phyloP scores from a whole-genome alignment of 805 yeast species.

The Pichia eremophila region DNA sequence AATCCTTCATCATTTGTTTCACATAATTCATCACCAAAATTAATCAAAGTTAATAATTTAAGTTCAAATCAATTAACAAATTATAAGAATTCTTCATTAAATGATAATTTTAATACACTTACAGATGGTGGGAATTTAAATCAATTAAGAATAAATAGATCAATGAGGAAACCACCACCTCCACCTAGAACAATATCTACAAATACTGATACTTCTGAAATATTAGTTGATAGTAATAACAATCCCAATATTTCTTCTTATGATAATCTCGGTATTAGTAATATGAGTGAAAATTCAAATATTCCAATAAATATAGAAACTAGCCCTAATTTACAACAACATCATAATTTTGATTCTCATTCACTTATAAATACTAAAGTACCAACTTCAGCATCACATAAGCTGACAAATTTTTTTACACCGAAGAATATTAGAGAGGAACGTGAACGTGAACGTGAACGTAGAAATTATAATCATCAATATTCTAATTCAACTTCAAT shows the following conservation, averaged over 20 bases:
- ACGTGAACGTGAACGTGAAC: neutral
- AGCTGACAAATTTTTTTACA: slow-evolving; percentile 3
- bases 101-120: neutral
- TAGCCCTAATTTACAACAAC: neutral
- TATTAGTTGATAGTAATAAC: neutral
- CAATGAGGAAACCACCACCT: slow-evolving; percentile 13
- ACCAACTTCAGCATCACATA: slow-evolving; percentile 1
- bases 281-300: too few species aligned
- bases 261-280: too few species aligned
- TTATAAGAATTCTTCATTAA: neutral
- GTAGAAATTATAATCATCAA: neutral
- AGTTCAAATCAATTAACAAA: neutral
- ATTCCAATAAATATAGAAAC: too few species aligned
- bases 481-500: neutral
- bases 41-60: neutral
- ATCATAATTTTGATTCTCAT: neutral
- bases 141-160: neutral
- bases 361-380: neutral
- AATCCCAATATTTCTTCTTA: neutral
- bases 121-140: neutral
- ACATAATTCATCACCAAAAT: neutral
- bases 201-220: neutral
- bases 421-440: neutral
- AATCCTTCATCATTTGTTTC: slow-evolving; percentile 23
- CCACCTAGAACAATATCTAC: neutral